Percentiles rank a stretch among this genome's conserved stretches.
Conservation (phyloP, 805 yeast genomes). For the Wickerhamomyces silvicola region DNA sequence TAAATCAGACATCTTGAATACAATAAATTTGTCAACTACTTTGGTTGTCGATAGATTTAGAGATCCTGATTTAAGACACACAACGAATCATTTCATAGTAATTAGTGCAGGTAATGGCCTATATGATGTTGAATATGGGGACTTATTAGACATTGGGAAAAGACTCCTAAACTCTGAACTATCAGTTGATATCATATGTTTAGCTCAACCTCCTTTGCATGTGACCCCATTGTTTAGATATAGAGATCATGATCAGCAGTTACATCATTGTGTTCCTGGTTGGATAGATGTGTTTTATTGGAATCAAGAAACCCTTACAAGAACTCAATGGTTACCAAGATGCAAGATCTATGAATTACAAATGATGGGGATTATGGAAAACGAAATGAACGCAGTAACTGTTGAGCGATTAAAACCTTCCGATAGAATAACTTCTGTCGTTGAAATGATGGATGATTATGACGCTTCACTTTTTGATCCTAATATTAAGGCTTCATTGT, state of each 20-base stretch:
- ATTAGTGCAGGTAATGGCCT: conserved; percentile 92
- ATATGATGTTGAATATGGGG: conserved; percentile 82
- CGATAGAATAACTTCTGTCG: conserved; percentile 31
- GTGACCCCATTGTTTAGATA: conserved; percentile 84
- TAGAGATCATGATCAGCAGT: conserved; percentile 40
- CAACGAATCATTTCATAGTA: conserved; percentile 83
- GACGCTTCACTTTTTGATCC: conserved; percentile 50
- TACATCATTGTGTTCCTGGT: conserved; percentile 78
- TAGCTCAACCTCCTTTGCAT: conserved; percentile 88
- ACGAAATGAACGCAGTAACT: conserved; percentile 66
- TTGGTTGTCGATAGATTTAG: conserved; percentile 69
- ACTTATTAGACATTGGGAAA: conserved; percentile 67
- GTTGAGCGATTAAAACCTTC: conserved; percentile 48
- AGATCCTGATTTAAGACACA: conserved; percentile 82
- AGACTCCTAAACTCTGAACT: conserved; percentile 73
- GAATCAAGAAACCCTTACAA: conserved; percentile 43
- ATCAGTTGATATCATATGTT: conserved; percentile 82
- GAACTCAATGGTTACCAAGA: conserved; percentile 79
- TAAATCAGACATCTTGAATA: conserved; percentile 84
- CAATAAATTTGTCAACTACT: conserved; percentile 77
- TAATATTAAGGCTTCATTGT: conserved; percentile 4
- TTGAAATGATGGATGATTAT: conserved; percentile 60
- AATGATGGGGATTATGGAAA: conserved; percentile 98
- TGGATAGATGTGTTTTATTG: conserved; percentile 96
- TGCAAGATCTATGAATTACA: conserved; percentile 93